phyloP scores from a whole-genome alignment of 2,329 filamentous ascomycete genomes.

The Fusarium sp. region DNA sequence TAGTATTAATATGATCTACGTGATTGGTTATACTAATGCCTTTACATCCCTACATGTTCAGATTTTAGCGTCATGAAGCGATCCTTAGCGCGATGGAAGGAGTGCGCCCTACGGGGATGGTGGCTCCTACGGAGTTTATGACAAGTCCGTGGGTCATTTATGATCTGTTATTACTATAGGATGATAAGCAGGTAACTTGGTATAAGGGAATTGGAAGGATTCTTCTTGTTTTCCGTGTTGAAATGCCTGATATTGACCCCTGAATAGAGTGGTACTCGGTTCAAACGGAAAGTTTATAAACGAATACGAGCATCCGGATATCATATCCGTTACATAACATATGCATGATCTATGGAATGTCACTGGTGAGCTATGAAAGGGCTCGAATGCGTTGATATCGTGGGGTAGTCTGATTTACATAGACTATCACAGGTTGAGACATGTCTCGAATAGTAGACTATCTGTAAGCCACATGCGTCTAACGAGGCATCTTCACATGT shows the following conservation, averaged over 20 bases:
- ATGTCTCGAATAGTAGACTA: background rate
- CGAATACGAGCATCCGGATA: background rate
- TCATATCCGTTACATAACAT: background rate
- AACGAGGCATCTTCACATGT: conserved; percentile 10
- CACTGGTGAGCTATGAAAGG: background rate
- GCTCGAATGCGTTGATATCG: too few species aligned
- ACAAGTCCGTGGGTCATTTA: background rate
- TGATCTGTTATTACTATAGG: too few species aligned
- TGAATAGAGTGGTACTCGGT: background rate
- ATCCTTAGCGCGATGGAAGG: background rate
- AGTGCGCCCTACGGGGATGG: background rate
- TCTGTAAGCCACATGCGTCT: conserved; percentile 25
- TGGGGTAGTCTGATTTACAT: background rate
- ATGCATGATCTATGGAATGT: background rate
- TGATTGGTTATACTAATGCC: conserved; percentile 4
- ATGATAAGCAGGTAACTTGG: too few species aligned
- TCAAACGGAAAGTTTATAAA: background rate
- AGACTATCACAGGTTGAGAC: background rate
- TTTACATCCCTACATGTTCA: background rate
- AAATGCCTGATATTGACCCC: too few species aligned
- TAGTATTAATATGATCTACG: background rate
- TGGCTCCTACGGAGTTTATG: background rate
- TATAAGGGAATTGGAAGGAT: too few species aligned
- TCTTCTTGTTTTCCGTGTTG: background rate
- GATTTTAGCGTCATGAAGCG: conserved; percentile 13